Conservation (phyloP, 1,139 yeast genomes). For the Hyphopichia buzzinii region DNA sequence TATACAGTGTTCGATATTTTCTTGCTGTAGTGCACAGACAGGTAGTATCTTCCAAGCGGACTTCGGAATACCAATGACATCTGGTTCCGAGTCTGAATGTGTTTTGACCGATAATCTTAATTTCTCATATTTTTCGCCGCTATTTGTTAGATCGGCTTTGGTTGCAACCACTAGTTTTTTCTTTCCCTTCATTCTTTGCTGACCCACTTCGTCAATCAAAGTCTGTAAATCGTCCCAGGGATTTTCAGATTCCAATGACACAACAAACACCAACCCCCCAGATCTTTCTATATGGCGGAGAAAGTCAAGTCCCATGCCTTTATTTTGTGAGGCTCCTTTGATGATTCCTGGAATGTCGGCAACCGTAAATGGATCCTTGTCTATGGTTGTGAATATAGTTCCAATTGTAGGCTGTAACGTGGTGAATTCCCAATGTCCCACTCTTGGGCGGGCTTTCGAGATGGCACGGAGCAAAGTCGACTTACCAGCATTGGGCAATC, state of each 20-base stretch:
- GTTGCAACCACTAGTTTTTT: constrained; percentile 78
- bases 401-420: constrained; percentile 92
- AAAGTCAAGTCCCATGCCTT: constrained; percentile 93
- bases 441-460: constrained; percentile 83
- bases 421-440: constrained; percentile 97
- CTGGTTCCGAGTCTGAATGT: not conserved
- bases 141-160: constrained; percentile 74
- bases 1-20: constrained; percentile 70
- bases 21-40: constrained; percentile 72
- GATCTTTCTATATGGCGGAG: constrained; percentile 90
- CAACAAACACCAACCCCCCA: constrained; percentile 82
- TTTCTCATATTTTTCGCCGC: constrained; percentile 41
- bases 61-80: constrained; percentile 6
- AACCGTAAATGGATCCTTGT: constrained; percentile 77
- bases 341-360: constrained; percentile 98
- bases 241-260: constrained; percentile 63
- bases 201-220: constrained; percentile 70
- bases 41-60: constrained; percentile 72
- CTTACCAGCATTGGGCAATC: constrained; percentile 95
- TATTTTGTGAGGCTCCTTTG: constrained; percentile 77
- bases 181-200: constrained; percentile 54
- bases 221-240: constrained; percentile 65
- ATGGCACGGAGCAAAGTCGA: constrained; percentile 87
- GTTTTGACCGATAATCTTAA: constrained; percentile 23
- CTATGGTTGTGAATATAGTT: constrained; percentile 68